Base-by-base conservation (phyloP, 208 protist species). In the Crithidia expoeki region DNA sequence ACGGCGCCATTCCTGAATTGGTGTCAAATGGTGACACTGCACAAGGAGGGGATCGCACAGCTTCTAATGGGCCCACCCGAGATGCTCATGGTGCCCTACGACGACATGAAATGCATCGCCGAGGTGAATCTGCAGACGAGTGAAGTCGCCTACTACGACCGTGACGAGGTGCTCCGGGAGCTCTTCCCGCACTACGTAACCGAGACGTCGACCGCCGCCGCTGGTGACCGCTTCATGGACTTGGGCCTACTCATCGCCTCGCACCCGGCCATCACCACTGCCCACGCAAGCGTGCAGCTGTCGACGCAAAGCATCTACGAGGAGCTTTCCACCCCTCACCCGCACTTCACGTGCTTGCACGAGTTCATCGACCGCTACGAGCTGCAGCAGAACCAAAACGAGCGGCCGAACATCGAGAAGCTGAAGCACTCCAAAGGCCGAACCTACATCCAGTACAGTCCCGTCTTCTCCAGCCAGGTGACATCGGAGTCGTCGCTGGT, bases 1-100 rank as follows among this genome's bases (percentile, higher is more conserved):
- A 94, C 88, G 23, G 86, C 91, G 23, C 91, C 91, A 28, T 94
- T 93, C 68, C 71, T 93, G 5, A 90, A 93, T 56, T 96, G 91
- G 91, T 89, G 85, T 61, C 91, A 96, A 76, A 93, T 96, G 91
- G 83, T 77, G 32, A 80, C 87, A 12, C 78, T 93, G 38, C 82
- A 92, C 69, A 84, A 93, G 55, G 90, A 96, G 67, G 85, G 83
- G 27, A 72, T 90, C 30, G 86, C 82, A 2, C 65, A 92, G 66
- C 62, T 93, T 40, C 78, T 96, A 60, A 82, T 92, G 67, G 90
- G 86, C 12, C 78, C 86, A 19, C 80, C 90, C 0, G 90, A 96
- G 79, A 88, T 93, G 88, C 74, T 96, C 34, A 79, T 96, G 62
- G 74, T 96, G 34, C 88, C 86, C 14, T 94, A 93, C 75, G 78